A percentile compares a stretch with the other conserved stretches of the same genome.
These are phyloP conservation scores for Leishmania aethiopica DNA, from an alignment of 208 protist genomes.

Conservation along the genomic window DNA sequence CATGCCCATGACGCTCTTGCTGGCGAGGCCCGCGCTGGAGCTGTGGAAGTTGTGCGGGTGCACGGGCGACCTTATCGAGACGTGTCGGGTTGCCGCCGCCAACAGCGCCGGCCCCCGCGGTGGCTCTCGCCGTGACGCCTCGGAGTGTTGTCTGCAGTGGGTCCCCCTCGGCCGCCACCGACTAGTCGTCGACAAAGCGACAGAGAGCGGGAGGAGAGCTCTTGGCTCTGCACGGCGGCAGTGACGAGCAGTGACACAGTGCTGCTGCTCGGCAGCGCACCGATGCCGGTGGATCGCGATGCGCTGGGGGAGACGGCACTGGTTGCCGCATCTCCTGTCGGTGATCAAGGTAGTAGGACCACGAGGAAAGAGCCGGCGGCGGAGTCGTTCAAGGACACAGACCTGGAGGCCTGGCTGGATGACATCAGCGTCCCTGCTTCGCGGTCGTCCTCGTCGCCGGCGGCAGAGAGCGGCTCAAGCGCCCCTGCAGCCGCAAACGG, in stretches of 20 bases:
- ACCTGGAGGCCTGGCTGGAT: constrained; percentile 54
- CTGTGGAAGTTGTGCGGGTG: constrained; percentile 46
- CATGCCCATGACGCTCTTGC: constrained; percentile 31
- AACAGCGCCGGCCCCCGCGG: constrained; percentile 20
- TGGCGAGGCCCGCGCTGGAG: constrained; percentile 50
- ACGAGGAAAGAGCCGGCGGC: neutral
- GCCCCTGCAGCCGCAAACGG: neutral
- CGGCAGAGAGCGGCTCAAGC: neutral
- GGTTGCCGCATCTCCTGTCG: neutral
- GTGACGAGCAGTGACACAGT: constrained; percentile 47
- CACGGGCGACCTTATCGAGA: constrained; percentile 42
- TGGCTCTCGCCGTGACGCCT: constrained; percentile 20
- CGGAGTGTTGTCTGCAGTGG: constrained; percentile 50
- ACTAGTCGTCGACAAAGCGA: constrained; percentile 16
- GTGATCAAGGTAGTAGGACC: neutral
- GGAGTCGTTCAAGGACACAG: constrained; percentile 14
- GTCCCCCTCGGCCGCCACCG: constrained; percentile 47
- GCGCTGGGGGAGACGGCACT: neutral
- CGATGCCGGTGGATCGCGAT: neutral
- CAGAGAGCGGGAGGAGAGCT: constrained; percentile 5
- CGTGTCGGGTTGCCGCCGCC: constrained; percentile 34
- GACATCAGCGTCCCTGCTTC: constrained; percentile 25
- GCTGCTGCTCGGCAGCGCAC: constrained; percentile 38
- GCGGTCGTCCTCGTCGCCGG: neutral
- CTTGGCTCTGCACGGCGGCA: constrained; percentile 44